phyloP scores from a whole-genome alignment of 768 basidiomycete genomes.

The Lyophyllum atratum region DNA sequence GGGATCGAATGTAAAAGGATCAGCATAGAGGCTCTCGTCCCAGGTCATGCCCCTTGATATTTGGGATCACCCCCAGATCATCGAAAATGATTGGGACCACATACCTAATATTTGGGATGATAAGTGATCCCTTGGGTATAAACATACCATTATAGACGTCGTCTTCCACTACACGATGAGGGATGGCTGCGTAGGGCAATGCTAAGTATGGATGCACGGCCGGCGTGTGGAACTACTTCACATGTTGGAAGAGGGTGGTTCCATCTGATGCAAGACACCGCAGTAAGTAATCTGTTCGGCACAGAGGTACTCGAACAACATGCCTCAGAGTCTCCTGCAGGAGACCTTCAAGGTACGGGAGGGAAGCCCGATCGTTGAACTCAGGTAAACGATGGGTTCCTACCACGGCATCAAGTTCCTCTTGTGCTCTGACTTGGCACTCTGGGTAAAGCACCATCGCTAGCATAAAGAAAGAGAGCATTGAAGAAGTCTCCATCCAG shows the following conservation, averaged over 20 bases:
- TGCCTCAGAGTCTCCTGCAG: slow-evolving; percentile 29
- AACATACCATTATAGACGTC: too few relatives aligned
- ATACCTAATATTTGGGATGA: neutral
- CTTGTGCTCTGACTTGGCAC: slow-evolving; percentile 31
- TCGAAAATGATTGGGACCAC: too few relatives aligned
- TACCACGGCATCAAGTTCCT: slow-evolving; percentile 43
- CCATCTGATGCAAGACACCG: neutral
- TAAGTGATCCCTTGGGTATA: neutral
- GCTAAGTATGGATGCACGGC: too few relatives aligned
- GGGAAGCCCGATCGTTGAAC: slow-evolving; percentile 26
- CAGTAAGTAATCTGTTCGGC: too few relatives aligned
- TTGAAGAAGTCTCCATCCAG: neutral
- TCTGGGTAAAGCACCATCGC: neutral
- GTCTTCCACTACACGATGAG: too few relatives aligned
- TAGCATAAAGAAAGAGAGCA: slow-evolving; percentile 32
- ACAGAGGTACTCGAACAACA: neutral
- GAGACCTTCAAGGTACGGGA: slow-evolving; percentile 40
- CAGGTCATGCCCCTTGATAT: neutral
- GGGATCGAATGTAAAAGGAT: neutral
- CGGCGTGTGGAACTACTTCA: too few relatives aligned
- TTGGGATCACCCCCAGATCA: too few relatives aligned
- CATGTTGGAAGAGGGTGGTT: slow-evolving; percentile 7
- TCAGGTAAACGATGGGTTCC: slow-evolving; percentile 36
- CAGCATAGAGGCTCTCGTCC: neutral
- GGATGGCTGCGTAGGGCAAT: too few relatives aligned